Base-by-base conservation (phyloP, 2,329 filamentous ascomycete genomes). In the Phialophora verrucosa region DNA sequence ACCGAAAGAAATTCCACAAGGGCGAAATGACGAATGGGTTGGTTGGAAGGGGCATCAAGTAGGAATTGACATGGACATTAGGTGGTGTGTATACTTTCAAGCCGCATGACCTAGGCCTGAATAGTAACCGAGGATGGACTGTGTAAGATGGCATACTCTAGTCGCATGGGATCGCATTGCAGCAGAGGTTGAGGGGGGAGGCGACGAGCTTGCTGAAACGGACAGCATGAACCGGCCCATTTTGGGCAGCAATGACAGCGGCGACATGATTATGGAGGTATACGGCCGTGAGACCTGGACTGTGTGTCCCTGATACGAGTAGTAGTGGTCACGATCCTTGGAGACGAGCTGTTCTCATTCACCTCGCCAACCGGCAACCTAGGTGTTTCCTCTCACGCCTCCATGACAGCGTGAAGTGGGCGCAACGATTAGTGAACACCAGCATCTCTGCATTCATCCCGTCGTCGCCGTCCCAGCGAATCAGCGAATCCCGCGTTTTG, bases 1-100 rank as follows among this genome's bases (percentile, higher is more conserved):
- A 87, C 72, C 77, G 83, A 53, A 81, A 83, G 72, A 84, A 81
- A 72, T 75, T 80, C 49, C 76, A 78, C 63, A 82, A 79, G 68
- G 78, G 78, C 14, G 72, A 73, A 58, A 64, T 64, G 11, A 70
- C 70, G 25, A 74, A 74, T 66, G 72, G 72, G 11, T 60, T 74
- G 20, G 72, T 74, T 35, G 72, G 72, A 27, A 61, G 72, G 47
- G 64, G 64, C 3, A 71, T 73, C 60, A 73, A 72, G 63, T 67
- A 55, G 63, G 51, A 17, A 44, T 27, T 23, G 25, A 55, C 53
- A 32, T 29, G 29, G 25, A 35, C 25, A 11, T 25, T 12, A 55
- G 53, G 3, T n/a, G 53, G 53, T 6, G 10, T 5, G 20, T 29
- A 51, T 27, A 6, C 49, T 51, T 51, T 51, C 49, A 51, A 29